Conservation (phyloP, 257 asterid genomes). For the Fraxinus anomala region DNA sequence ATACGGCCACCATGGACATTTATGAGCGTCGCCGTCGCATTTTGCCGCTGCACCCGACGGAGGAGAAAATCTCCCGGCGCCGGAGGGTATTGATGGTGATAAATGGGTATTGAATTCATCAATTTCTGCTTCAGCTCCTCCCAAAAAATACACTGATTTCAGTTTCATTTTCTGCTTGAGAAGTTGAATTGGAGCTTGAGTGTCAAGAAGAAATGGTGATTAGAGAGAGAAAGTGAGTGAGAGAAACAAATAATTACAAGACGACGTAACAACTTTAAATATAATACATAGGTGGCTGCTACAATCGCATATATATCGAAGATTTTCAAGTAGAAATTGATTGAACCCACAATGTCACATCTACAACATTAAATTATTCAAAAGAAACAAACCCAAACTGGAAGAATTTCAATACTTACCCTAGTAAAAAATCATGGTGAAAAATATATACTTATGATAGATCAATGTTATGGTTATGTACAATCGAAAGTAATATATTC, state of each 20-base stretch:
- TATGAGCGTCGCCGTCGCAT: constrained; percentile 36
- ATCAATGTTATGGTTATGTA: too few relatives aligned
- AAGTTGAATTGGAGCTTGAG: not conserved
- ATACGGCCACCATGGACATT: constrained; percentile 81
- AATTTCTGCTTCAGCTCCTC: not conserved
- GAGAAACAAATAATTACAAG: not conserved
- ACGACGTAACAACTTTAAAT: not conserved
- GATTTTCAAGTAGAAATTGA: not conserved
- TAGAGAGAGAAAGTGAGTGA: not conserved
- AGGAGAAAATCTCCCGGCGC: constrained; percentile 16
- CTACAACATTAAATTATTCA: not conserved
- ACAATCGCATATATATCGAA: not conserved
- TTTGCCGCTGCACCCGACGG: constrained; percentile 25
- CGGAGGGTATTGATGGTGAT: constrained; percentile 18
- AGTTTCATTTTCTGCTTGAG: not conserved
- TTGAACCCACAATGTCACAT: not conserved
- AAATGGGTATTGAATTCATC: not conserved
- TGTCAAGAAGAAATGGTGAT: not conserved
- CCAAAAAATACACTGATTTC: not conserved
- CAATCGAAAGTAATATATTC: too few relatives aligned
- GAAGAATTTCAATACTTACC: too few relatives aligned
- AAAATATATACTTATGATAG: too few relatives aligned
- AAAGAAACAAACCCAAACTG: too few relatives aligned
- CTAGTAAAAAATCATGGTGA: too few relatives aligned
- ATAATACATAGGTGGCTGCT: not conserved